Conservation (phyloP, 148 eudicot genomes). For the Diospyros lotus region DNA sequence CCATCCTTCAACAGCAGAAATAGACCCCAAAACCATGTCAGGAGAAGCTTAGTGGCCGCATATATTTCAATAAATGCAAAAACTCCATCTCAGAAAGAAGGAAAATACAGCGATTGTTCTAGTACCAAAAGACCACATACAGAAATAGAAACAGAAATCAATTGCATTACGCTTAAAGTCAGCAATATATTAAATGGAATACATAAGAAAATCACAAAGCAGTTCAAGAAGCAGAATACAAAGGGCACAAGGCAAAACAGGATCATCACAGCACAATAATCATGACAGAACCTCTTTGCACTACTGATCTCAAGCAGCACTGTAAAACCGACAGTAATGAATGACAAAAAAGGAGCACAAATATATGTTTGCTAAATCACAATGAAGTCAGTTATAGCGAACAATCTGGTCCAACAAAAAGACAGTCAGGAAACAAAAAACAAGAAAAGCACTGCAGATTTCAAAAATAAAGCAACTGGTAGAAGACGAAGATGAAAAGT, state of each 20-base stretch:
- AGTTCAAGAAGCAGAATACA: not conserved
- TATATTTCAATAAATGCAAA: not conserved
- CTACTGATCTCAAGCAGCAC: not conserved
- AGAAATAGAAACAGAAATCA: not conserved
- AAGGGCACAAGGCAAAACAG: not conserved
- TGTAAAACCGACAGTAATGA: not conserved
- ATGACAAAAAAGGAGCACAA: not conserved
- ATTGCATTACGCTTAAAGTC: not conserved
- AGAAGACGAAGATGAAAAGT: too few relatives aligned
- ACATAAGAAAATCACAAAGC: not conserved
- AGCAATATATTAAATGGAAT: not conserved
- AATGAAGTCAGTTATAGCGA: too few relatives aligned
- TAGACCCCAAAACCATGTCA: not conserved
- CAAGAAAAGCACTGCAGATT: too few relatives aligned
- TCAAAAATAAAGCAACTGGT: too few relatives aligned
- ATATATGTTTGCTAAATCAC: not conserved
- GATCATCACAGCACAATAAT: not conserved
- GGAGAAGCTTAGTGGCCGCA: not conserved
- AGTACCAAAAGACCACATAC: not conserved
- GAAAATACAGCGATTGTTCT: not conserved
- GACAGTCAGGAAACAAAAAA: too few relatives aligned
- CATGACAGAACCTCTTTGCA: not conserved
- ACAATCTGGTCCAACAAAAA: too few relatives aligned
- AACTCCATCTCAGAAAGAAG: not conserved
- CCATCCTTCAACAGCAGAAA: constrained; percentile 35